Base-by-base conservation (phyloP, 2,329 filamentous ascomycete species). In the Epichloe hybrida region DNA sequence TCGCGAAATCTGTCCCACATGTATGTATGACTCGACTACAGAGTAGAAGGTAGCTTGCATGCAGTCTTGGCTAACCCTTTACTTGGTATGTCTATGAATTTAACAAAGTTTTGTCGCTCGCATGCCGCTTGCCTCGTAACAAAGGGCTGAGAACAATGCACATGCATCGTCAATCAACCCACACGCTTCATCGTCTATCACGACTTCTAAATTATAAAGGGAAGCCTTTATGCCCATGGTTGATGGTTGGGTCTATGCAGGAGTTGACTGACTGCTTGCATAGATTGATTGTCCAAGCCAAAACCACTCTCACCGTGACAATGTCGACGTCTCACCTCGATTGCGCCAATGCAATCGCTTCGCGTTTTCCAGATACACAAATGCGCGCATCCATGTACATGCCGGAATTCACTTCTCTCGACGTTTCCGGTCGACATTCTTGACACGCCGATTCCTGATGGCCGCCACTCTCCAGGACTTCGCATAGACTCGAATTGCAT, bases 381-480 rank as follows among this genome's bases (percentile, higher is more conserved):
- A 31, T 31, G 31, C 31, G 31, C 31, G 8, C 8, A 31, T 42
- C 39, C n/a, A 42, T 42, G 17, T 23, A 38, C 36, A 11, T 31
- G 31, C 31, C 31, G 8, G 31, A 11, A 31, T 31, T 44, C 48
- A 47, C 44, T 47, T 43, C 34, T 52, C 52, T 21, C 55, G 53
- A 41, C 66, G 59, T 23, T 57, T 59, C 47, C 69, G 61, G 20
- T 73, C 67, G 12, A 75, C 69, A 51, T 79, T 80, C 63, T 72
- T 71, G 38, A 84, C 72, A 53, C 69, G 71, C 50, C 79, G 72
- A 43, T 74, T 72, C 6, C 71, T 69, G 59, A 76, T 74, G 36
- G 79, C 73, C 57, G 76, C 72, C 12, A 79, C 80, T 54, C 73
- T 74, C 54, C 79, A 72, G 63, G 81, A 81, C 66, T 84, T 84